Evolutionary conservation across 352 stramenopile species (phyloP).

Genomic region (Globisporangium splendens): DNA sequence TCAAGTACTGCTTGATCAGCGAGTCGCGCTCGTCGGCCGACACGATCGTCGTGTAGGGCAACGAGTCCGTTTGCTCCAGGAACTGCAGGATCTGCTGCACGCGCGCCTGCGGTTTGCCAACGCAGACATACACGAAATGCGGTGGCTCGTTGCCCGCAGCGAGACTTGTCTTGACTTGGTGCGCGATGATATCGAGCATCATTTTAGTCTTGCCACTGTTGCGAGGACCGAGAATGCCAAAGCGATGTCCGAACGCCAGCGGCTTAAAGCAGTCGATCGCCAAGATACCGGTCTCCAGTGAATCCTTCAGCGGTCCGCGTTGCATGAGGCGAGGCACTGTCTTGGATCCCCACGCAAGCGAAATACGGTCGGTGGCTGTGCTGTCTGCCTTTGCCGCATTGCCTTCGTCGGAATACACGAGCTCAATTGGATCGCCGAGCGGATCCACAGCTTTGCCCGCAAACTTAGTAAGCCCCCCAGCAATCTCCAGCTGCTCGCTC

Average conservation of each 20-base stretch:
- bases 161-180: slow-evolving; percentile 41
- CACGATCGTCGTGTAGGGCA: slow-evolving; percentile 66
- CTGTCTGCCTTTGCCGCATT: background rate
- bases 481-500: slow-evolving; percentile 45
- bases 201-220: slow-evolving; percentile 76
- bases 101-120: slow-evolving; percentile 54
- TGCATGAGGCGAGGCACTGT: slow-evolving; percentile 66
- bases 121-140: slow-evolving; percentile 73
- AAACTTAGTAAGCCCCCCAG: slow-evolving; percentile 40
- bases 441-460: slow-evolving; percentile 45
- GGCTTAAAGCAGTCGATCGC: slow-evolving; percentile 79
- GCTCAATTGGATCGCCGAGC: slow-evolving; percentile 33
- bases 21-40: slow-evolving; percentile 62
- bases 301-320: slow-evolving; percentile 39
- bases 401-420: slow-evolving; percentile 15
- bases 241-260: slow-evolving; percentile 63
- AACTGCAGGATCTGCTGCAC: slow-evolving; percentile 67
- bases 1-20: slow-evolving; percentile 74
- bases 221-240: slow-evolving; percentile 57
- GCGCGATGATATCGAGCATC: slow-evolving; percentile 58
- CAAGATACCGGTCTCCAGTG: slow-evolving; percentile 60
- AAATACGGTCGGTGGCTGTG: slow-evolving; percentile 19
- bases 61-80: slow-evolving; percentile 32
- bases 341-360: slow-evolving; percentile 50
- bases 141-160: slow-evolving; percentile 29